Evolutionary conservation across 176 grass and related monocot genomes (phyloP).

Genomic region (Tuctoria greenei): DNA sequence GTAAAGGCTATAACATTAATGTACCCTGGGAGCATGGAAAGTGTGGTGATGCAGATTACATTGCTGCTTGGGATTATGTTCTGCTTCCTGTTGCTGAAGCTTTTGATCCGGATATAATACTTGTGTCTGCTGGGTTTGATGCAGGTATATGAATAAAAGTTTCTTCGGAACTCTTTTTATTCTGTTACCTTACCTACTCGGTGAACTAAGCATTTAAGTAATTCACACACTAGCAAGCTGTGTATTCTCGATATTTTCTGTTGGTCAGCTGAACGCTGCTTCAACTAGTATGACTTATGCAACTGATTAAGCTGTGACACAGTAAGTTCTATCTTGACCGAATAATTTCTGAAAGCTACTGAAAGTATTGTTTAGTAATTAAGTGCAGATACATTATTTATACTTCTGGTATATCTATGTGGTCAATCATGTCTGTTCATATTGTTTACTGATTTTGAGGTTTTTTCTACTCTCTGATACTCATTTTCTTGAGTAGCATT

Average conservation of each 20-base stretch:
- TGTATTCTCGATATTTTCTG: conserved; percentile 13
- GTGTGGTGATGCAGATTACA: conserved; percentile 87
- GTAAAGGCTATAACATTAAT: conserved; percentile 96
- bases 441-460: conserved; percentile 19
- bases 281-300: background rate
- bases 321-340: conserved; percentile 8
- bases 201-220: background rate
- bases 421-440: background rate
- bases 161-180: conserved; percentile 15
- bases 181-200: background rate
- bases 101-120: conserved; percentile 83
- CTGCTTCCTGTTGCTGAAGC: conserved; percentile 70
- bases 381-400: background rate
- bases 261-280: background rate
- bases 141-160: conserved; percentile 53
- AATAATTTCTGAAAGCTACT: background rate
- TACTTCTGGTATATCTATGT: background rate
- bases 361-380: conserved; percentile 8
- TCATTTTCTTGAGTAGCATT: conserved; percentile 41
- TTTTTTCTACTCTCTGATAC: conserved; percentile 7
- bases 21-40: conserved; percentile 94
- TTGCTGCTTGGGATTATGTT: conserved; percentile 86
- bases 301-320: conserved; percentile 21
- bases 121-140: conserved; percentile 94
- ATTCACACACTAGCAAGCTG: conserved; percentile 13